phyloP scores from a whole-genome alignment of 495 filamentous ascomycete genomes.

The Penicillium paradoxum region DNA sequence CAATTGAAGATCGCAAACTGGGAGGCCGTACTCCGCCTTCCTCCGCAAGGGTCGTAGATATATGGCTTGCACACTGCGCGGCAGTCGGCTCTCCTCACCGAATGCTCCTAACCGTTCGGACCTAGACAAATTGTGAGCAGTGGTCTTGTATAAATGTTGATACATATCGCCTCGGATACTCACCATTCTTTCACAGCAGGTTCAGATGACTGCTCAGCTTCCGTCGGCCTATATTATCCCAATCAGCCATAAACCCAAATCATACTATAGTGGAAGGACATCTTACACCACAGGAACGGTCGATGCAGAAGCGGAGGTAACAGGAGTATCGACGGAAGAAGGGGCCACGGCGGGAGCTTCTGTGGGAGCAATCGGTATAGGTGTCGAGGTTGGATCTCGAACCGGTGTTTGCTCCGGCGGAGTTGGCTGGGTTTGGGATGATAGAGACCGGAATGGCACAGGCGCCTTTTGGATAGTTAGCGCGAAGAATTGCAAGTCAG shows the following conservation, averaged over 20 bases:
- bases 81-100: constrained; percentile 49
- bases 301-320: neutral
- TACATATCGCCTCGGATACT: constrained; percentile 1
- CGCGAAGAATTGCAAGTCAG: neutral
- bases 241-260: neutral
- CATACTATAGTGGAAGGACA: neutral
- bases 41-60: constrained; percentile 83
- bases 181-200: constrained; percentile 29
- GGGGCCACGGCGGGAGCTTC: neutral
- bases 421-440: constrained; percentile 18
- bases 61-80: constrained; percentile 73
- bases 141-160: neutral
- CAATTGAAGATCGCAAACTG: constrained; percentile 84
- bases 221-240: constrained; percentile 8
- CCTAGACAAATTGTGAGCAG: constrained; percentile 26
- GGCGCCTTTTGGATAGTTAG: constrained; percentile 16
- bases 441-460: constrained; percentile 23
- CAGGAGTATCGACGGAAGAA: neutral
- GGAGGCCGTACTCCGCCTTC: constrained; percentile 64
- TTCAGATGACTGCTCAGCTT: constrained; percentile 13
- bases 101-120: constrained; percentile 34
- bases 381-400: constrained; percentile 1
- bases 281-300: neutral
- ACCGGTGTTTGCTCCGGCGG: constrained; percentile 13
- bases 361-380: neutral